phyloP scores from a whole-genome alignment of 306 rosid genomes.

The Dalbergia cochinchinensis region DNA sequence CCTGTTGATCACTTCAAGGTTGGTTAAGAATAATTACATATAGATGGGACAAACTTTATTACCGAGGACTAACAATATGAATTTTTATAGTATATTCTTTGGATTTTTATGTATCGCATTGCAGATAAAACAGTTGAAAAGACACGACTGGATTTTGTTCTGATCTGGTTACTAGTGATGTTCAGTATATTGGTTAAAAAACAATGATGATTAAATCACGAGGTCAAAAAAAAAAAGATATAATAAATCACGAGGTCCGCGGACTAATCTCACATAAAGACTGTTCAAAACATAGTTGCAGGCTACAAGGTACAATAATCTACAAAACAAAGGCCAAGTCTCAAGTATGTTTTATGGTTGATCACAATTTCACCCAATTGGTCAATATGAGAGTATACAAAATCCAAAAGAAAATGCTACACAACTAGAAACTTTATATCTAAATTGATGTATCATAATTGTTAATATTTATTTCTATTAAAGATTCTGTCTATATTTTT shows the following conservation, averaged over 20 bases:
- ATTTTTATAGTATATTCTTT: not conserved
- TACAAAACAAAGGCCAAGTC: not conserved
- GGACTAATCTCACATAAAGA: too few species aligned
- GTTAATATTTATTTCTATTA: too few species aligned
- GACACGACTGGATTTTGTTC: not conserved
- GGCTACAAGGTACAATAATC: not conserved
- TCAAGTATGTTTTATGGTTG: not conserved
- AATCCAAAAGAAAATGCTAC: not conserved
- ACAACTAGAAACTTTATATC: too few species aligned
- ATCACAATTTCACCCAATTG: not conserved
- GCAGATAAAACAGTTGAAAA: conserved; percentile 26
- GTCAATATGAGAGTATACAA: not conserved
- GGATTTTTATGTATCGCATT: not conserved
- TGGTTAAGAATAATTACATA: not conserved
- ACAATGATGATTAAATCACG: too few species aligned
- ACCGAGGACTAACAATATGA: not conserved
- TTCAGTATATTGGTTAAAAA: too few species aligned
- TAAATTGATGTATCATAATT: too few species aligned
- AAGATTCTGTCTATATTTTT: too few species aligned
- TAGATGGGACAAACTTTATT: not conserved
- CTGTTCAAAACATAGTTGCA: not conserved
- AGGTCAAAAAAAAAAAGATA: too few species aligned
- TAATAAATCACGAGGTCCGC: too few species aligned
- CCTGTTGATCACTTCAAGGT: not conserved
- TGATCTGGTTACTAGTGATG: too few species aligned